Evolutionary conservation across 306 rosid species (phyloP), one percentile per base, ranked within the genome.

Genomic region (Dryas octopetala): DNA sequence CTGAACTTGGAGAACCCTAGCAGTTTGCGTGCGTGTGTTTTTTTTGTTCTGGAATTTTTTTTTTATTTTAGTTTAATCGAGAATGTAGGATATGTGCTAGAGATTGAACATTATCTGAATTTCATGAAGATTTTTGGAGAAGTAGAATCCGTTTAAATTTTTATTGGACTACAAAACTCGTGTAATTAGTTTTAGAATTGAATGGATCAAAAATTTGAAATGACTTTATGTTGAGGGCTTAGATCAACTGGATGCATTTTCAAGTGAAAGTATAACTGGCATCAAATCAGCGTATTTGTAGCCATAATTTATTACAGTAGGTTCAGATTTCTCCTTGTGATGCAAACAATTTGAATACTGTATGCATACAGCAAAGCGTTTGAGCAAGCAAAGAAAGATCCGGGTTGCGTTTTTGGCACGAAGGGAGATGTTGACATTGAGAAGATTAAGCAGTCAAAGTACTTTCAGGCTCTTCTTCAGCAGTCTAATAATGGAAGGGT

Each of bases 331-430:
- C 17, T 68, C 15, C 15, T 74, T 65, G 40, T 23, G 45, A 5
- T 80, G 71, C 71, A 62, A 54, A 60, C 78, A 16, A 62, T 70
- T 54, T 82, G 38, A 67, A 70, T 57, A 17, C 48, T 69, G 16
- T 70, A 4, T 78, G 54, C 38, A 62, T 65, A 46, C 89, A 95
- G 99, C 15, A 86, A 75, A 84, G 97, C 93, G 66, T 95, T 95
- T 76, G 97, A 90, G 82, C 93, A 83, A 80, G 97, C 89, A 74
- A 90, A 87, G 81, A 89, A 74, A 71, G 77, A 88, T 63, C 85
- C 89, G 46, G 93, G 91, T 49, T 32, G 75, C 17, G 66, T 89
- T 73, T 92, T 95, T 81, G 74, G 86, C 76, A 54, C 76, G 58
- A 53, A 80, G 10, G 91, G 90, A 66, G 93, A 90, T 67, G 62